Evolutionary conservation across 768 basidiomycete genomes (phyloP).

Genomic region (Suillus alpinus): DNA sequence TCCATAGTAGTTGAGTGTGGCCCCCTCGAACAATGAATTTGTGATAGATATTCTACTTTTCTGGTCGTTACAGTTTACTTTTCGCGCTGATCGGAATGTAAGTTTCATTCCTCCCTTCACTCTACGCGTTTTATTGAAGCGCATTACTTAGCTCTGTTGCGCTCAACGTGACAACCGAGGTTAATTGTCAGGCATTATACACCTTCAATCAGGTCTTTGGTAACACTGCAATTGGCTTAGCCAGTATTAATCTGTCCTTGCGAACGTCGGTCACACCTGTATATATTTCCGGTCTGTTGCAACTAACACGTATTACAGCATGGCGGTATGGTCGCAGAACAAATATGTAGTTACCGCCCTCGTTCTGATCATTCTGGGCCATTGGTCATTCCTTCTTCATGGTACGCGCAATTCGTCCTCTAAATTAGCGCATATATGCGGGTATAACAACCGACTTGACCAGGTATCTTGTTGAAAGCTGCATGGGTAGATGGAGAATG

Average conservation of each 20-base stretch:
- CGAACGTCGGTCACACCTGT: slow-evolving; percentile 49
- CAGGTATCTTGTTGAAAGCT: slow-evolving; percentile 61
- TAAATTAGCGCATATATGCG: slow-evolving; percentile 2
- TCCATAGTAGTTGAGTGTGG: not conserved
- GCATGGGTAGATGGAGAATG: slow-evolving; percentile 52
- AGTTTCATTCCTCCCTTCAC: slow-evolving; percentile 21
- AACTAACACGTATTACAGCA: slow-evolving; percentile 34
- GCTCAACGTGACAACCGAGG: slow-evolving; percentile 54
- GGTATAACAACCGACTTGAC: not conserved
- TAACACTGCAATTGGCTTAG: slow-evolving; percentile 64
- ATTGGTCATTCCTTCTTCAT: slow-evolving; percentile 71
- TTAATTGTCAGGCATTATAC: slow-evolving; percentile 67
- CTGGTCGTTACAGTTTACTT: slow-evolving; percentile 63
- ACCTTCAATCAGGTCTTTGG: slow-evolving; percentile 67
- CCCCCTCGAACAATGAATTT: not conserved
- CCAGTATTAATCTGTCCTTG: slow-evolving; percentile 68
- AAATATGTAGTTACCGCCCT: slow-evolving; percentile 52
- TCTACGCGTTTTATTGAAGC: not conserved
- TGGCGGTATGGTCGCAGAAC: slow-evolving; percentile 68
- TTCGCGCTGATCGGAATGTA: slow-evolving; percentile 71
- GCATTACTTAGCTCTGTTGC: slow-evolving; percentile 44
- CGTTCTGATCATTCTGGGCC: slow-evolving; percentile 56
- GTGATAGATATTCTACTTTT: slow-evolving; percentile 62
- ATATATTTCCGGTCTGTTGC: not conserved
- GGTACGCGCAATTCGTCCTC: slow-evolving; percentile 35